Base-by-base conservation (phyloP, 31 red algal genomes). In the Odonthalia washingtoniensis region DNA sequence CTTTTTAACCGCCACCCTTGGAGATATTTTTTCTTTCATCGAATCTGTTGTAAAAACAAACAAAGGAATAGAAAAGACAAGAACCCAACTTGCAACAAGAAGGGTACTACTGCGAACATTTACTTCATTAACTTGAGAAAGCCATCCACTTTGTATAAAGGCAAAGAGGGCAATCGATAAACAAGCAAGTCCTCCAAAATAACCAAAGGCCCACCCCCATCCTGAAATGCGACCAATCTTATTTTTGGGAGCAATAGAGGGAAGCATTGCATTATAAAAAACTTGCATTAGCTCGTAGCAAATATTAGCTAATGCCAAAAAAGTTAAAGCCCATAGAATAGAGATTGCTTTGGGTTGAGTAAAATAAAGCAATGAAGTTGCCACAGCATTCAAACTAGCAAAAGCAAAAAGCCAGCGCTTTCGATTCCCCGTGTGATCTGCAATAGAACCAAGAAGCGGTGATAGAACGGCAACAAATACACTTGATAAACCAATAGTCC, bases 221-320 rank as follows among this genome's bases (percentile, higher is more conserved):
- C 64, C 64, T 34, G 64, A 68, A 32, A 32, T 34, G 34, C 64
- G 64, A 32, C 64, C 64, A 36, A 68, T 32, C 30, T 36, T 32
- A 32, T 32, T 68, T 68, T 68, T 36, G 64, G 64, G 31, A 36
- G 34, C 64, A 36, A 68, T 32, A 68, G 30, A 32, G 30, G 64
- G 64, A 32, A 68, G 64, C 64, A 68, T 68, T 32, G 64, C 64
- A 36, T 68, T 68, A 36, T 68, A 34, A 36, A 68, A 68, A 32
- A 68, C 64, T 32, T 34, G 30, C 64, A 32, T 36, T 34, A 68
- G 34, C 64, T 68, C 64, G 64, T 34, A 68, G 64, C 64, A 32
- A 36, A 68, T 36, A 32, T 32, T 68, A 32, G 64, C 64, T 34
- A 68, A 34, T 32, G 34, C 64, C 64, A 68, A 32, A 36, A 32